phyloP scores from a whole-genome alignment of 1,284 basidiomycete species.

The Neotropicomus parvogracilis region DNA sequence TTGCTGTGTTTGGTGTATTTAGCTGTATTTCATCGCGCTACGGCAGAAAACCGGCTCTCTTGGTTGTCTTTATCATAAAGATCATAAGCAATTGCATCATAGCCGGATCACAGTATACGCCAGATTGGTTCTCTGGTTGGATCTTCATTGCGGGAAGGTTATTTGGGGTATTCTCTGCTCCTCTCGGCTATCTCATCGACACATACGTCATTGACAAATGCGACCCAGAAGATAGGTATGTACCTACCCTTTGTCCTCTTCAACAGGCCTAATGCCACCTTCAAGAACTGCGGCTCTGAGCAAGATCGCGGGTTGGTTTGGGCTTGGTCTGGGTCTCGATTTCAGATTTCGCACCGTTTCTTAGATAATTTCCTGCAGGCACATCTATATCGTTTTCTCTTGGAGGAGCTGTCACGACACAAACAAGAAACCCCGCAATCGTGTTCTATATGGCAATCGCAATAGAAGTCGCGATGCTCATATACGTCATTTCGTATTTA shows the following conservation, averaged over 20 bases:
- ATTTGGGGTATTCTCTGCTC: conserved; percentile 14
- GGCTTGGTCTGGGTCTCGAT: conserved; percentile 21
- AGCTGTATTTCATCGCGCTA: conserved; percentile 28
- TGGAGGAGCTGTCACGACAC: conserved; percentile 32
- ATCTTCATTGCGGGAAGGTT: conserved; percentile 20
- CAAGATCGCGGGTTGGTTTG: conserved; percentile 28
- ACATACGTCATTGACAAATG: conserved; percentile 32
- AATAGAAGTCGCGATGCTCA: conserved; percentile 18
- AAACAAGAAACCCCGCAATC: conserved; percentile 22
- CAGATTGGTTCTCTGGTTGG: conserved; percentile 12
- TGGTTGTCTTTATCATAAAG: conserved; percentile 17
- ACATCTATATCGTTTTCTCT: conserved; percentile 25
- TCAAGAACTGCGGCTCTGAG: conserved; percentile 31
- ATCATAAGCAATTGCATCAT: conserved; percentile 19
- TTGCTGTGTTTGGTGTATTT: conserved; percentile 20
- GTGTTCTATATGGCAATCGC: conserved; percentile 27
- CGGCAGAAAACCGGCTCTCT: conserved; percentile 32
- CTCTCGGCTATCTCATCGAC: conserved; percentile 22
- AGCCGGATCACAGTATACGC: conserved; percentile 17
- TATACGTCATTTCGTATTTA: conserved; percentile 25
- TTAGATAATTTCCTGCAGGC: conserved; percentile 18
- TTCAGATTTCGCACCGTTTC: background rate
- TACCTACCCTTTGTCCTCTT: background rate
- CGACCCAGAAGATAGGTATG: conserved; percentile 29
- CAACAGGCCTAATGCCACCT: background rate